phyloP scores from a whole-genome alignment of 768 basidiomycete genomes.

The Rickenella mellea region DNA sequence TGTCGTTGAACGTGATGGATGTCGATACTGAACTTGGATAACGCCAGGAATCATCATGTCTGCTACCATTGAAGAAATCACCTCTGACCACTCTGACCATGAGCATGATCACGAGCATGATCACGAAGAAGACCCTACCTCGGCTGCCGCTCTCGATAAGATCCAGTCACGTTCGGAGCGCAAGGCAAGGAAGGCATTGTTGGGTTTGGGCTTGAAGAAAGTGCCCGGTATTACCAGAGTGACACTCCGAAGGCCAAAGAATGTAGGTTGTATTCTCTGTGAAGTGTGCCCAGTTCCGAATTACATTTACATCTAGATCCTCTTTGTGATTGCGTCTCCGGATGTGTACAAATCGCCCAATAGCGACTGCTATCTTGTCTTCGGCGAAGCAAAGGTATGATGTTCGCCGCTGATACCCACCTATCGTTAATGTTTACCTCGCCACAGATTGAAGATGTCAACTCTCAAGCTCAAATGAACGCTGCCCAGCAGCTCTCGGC shows the following conservation, averaged over 20 bases:
- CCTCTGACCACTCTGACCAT: conserved; percentile 72
- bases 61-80: conserved; percentile 76
- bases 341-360: conserved; percentile 98
- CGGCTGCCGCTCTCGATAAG: conserved; percentile 79
- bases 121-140: conserved; percentile 76
- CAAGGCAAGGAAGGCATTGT: conserved; percentile 90
- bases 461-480: conserved; percentile 64
- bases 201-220: conserved; percentile 85
- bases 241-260: conserved; percentile 89
- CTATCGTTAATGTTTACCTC: not conserved
- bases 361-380: conserved; percentile 98
- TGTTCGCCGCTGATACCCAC: not conserved
- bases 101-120: conserved; percentile 49
- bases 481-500: conserved; percentile 72
- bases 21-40: too few relatives aligned
- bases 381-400: conserved; percentile 88
- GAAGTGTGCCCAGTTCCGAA: not conserved
- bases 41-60: conserved; percentile 51
- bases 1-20: too few relatives aligned
- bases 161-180: conserved; percentile 92
- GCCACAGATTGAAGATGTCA: conserved; percentile 77
- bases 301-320: conserved; percentile 37
- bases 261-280: conserved; percentile 40
- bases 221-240: conserved; percentile 92
- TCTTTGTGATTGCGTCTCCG: conserved; percentile 87